A percentile compares a stretch with the other conserved stretches of the same genome.
These are phyloP conservation scores for Termitomyces sp. DNA, from an alignment of 1,284 basidiomycete genomes.

Conservation along the genomic window DNA sequence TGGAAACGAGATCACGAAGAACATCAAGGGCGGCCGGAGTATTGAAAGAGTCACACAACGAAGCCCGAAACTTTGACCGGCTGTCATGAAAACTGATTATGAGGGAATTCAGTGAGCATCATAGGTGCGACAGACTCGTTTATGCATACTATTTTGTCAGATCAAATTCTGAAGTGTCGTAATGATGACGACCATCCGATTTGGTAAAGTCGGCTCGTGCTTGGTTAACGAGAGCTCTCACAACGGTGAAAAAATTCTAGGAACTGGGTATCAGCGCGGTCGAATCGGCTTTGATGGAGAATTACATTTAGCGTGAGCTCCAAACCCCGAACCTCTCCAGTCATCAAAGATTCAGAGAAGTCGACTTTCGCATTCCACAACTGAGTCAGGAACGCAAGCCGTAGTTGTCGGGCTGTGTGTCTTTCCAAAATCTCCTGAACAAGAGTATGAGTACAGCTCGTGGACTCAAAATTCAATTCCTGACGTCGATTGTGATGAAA, in stretches of 20 bases:
- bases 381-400: slow-evolving; percentile 92
- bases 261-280: slow-evolving; percentile 5
- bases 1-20: slow-evolving; percentile 82
- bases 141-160: slow-evolving; percentile 54
- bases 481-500: slow-evolving; percentile 96
- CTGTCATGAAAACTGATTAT: slow-evolving; percentile 62
- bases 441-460: slow-evolving; percentile 11
- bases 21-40: slow-evolving; percentile 81
- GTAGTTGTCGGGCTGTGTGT: slow-evolving; percentile 85
- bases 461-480: slow-evolving; percentile 20
- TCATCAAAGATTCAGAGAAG: slow-evolving; percentile 88
- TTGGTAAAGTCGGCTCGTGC: slow-evolving; percentile 40
- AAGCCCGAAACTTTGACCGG: slow-evolving; percentile 79
- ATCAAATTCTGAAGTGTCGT: slow-evolving; percentile 60
- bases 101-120: slow-evolving; percentile 8
- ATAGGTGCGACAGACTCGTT: slow-evolving; percentile 10
- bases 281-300: slow-evolving; percentile 5
- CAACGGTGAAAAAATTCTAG: slow-evolving; percentile 91
- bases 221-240: slow-evolving; percentile 75
- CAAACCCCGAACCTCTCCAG: slow-evolving; percentile 83
- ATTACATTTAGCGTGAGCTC: slow-evolving; percentile 87
- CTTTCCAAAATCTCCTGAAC: slow-evolving; percentile 83
- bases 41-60: slow-evolving; percentile 97
- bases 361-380: slow-evolving; percentile 93
- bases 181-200: slow-evolving; percentile 59